phyloP scores from a whole-genome alignment of 2,329 filamentous ascomycete genomes.

The Geosmithia morbida region DNA sequence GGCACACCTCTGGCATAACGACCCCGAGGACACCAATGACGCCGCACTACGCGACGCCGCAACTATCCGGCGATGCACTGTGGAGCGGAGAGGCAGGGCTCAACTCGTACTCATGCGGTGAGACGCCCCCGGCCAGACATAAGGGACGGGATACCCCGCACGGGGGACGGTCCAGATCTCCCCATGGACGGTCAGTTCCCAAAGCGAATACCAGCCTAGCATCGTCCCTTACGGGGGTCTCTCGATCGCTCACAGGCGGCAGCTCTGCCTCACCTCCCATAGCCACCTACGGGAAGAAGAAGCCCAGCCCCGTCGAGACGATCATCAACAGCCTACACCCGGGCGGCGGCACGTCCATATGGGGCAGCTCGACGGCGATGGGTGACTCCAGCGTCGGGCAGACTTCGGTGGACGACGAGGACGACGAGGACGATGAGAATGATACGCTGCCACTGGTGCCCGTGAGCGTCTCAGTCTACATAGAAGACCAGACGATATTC shows the following conservation, averaged over 20 bases:
- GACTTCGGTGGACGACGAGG: slow-evolving; percentile 39
- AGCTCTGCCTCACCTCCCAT: slow-evolving; percentile 24
- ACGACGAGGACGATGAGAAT: slow-evolving; percentile 33
- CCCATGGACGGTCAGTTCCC: not conserved
- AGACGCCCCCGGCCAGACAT: slow-evolving; percentile 38
- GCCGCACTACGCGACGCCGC: slow-evolving; percentile 36
- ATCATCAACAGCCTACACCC: slow-evolving; percentile 40
- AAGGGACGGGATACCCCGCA: slow-evolving; percentile 32
- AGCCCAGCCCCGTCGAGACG: slow-evolving; percentile 46
- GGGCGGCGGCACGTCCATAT: slow-evolving; percentile 17
- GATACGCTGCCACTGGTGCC: slow-evolving; percentile 23
- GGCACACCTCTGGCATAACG: slow-evolving; percentile 37
- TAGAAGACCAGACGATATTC: slow-evolving; percentile 50
- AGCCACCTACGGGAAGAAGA: slow-evolving; percentile 30
- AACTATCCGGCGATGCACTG: slow-evolving; percentile 38
- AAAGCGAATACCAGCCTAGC: slow-evolving; percentile 26
- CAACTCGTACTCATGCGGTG: slow-evolving; percentile 45
- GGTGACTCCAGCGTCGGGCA: slow-evolving; percentile 31
- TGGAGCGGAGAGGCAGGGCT: slow-evolving; percentile 39
- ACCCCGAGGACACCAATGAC: slow-evolving; percentile 46
- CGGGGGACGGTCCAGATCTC: not conserved
- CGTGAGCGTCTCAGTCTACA: slow-evolving; percentile 33
- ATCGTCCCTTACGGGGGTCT: slow-evolving; percentile 39
- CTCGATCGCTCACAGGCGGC: slow-evolving; percentile 24
- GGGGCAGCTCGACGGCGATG: slow-evolving; percentile 29